phyloP scores from a whole-genome alignment of 495 filamentous ascomycete genomes.

The Daldinia decipiens region DNA sequence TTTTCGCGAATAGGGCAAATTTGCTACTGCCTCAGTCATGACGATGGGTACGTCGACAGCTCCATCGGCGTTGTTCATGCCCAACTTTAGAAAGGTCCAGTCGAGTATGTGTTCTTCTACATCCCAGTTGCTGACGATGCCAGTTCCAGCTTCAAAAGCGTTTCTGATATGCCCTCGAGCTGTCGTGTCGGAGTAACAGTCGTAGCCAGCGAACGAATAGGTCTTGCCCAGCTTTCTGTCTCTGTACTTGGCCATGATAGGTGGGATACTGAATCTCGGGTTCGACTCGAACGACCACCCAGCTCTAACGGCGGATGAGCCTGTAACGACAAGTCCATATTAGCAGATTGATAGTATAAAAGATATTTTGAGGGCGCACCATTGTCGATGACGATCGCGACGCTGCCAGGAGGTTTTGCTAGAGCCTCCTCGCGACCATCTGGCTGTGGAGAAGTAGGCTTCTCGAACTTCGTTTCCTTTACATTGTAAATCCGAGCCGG shows the following conservation, averaged over 20 bases:
- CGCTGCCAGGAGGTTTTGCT: conserved; percentile 54
- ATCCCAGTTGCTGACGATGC: conserved; percentile 96
- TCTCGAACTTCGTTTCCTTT: conserved; percentile 82
- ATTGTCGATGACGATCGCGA: conserved; percentile 97
- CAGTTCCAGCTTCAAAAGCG: conserved; percentile 88
- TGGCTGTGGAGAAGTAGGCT: conserved; percentile 71
- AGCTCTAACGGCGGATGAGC: conserved; percentile 86
- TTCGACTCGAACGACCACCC: conserved; percentile 91
- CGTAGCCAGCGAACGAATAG: conserved; percentile 88
- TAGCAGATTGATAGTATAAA: conserved; percentile 22
- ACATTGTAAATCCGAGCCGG: conserved; percentile 61
- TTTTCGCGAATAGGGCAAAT: conserved; percentile 83
- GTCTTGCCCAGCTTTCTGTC: conserved; percentile 91
- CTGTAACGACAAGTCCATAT: conserved; percentile 55
- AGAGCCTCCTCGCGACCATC: conserved; percentile 74
- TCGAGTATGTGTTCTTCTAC: conserved; percentile 93
- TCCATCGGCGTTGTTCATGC: conserved; percentile 78
- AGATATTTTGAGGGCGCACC: conserved; percentile 60
- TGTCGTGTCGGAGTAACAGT: conserved; percentile 93
- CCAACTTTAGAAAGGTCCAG: conserved; percentile 91
- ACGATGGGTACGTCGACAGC: conserved; percentile 85
- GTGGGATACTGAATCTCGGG: conserved; percentile 82
- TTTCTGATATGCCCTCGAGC: conserved; percentile 89
- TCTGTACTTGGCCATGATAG: conserved; percentile 91
- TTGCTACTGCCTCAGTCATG: conserved; percentile 96